phyloP scores from a whole-genome alignment of 768 basidiomycete species.

The Daedaleopsis nitida region DNA sequence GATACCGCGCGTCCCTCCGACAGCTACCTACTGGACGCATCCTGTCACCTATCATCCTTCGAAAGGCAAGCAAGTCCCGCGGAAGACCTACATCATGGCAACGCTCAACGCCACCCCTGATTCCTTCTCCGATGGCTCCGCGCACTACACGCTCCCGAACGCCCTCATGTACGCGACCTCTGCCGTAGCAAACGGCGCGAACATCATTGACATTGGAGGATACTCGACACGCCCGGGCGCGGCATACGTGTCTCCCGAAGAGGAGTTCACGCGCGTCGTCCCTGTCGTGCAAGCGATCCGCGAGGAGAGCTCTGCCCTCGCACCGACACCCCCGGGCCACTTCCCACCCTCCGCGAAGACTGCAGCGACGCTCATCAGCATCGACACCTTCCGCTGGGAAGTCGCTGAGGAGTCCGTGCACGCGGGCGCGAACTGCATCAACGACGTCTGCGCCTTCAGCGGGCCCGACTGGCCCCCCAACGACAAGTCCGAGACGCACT shows the following conservation, averaged over 20 bases:
- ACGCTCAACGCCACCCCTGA: slow-evolving; percentile 94
- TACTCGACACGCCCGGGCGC: slow-evolving; percentile 91
- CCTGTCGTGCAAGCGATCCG: slow-evolving; percentile 70
- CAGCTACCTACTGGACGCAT: slow-evolving; percentile 53
- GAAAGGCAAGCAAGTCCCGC: slow-evolving; percentile 2
- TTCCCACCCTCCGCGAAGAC: neutral
- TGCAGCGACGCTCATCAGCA: slow-evolving; percentile 58
- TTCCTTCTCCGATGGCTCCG: slow-evolving; percentile 90
- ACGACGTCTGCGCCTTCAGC: slow-evolving; percentile 85
- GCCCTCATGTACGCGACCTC: slow-evolving; percentile 55
- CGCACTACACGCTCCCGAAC: slow-evolving; percentile 49
- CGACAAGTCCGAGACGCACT: slow-evolving; percentile 38
- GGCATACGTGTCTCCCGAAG: slow-evolving; percentile 59
- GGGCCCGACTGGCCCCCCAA: slow-evolving; percentile 54
- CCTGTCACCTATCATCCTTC: slow-evolving; percentile 29
- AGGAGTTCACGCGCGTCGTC: slow-evolving; percentile 73
- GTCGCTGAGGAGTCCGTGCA: slow-evolving; percentile 75
- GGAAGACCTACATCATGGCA: slow-evolving; percentile 78
- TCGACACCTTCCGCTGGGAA: slow-evolving; percentile 86
- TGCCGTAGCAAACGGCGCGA: slow-evolving; percentile 59
- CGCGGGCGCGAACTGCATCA: slow-evolving; percentile 91
- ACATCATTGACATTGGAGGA: slow-evolving; percentile 91
- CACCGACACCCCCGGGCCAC: slow-evolving; percentile 1
- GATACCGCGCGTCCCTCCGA: slow-evolving; percentile 42
- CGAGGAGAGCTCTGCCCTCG: slow-evolving; percentile 1